Conservation (phyloP, 2,329 filamentous ascomycete species). For the Rutstroemia sydowiana region DNA sequence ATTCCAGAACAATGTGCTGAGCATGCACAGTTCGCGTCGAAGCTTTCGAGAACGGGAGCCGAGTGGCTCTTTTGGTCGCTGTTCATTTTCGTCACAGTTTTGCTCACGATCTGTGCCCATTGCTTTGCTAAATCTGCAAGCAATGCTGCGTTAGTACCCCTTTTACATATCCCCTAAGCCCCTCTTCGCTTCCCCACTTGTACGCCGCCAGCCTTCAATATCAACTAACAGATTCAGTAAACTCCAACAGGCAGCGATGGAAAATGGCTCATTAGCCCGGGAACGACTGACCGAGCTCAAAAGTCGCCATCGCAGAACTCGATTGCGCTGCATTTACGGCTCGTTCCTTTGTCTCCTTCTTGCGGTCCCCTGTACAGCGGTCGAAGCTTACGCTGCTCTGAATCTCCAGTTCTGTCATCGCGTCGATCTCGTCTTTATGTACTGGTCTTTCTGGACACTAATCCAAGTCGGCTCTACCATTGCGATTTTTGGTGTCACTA, state of each 20-base stretch:
- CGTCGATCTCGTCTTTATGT: slow-evolving; percentile 50
- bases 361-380: slow-evolving; percentile 34
- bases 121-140: slow-evolving; percentile 16
- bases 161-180: not conserved
- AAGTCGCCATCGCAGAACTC: too few relatives aligned
- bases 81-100: slow-evolving; percentile 37
- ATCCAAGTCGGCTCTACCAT: slow-evolving; percentile 49
- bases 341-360: too few relatives aligned
- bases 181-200: not conserved
- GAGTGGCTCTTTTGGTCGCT: slow-evolving; percentile 41
- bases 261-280: too few relatives aligned
- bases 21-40: slow-evolving; percentile 37
- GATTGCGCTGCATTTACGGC: too few relatives aligned
- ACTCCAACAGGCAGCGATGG: too few relatives aligned
- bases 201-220: not conserved
- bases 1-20: slow-evolving; percentile 25
- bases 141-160: not conserved
- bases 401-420: slow-evolving; percentile 47
- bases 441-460: slow-evolving; percentile 56
- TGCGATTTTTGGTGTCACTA: slow-evolving; percentile 47
- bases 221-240: not conserved
- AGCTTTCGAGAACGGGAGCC: slow-evolving; percentile 41
- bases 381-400: slow-evolving; percentile 42
- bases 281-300: too few relatives aligned
- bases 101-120: slow-evolving; percentile 37